phyloP scores from a whole-genome alignment of 441 rosid genomes.

The Isatis lusitanica region DNA sequence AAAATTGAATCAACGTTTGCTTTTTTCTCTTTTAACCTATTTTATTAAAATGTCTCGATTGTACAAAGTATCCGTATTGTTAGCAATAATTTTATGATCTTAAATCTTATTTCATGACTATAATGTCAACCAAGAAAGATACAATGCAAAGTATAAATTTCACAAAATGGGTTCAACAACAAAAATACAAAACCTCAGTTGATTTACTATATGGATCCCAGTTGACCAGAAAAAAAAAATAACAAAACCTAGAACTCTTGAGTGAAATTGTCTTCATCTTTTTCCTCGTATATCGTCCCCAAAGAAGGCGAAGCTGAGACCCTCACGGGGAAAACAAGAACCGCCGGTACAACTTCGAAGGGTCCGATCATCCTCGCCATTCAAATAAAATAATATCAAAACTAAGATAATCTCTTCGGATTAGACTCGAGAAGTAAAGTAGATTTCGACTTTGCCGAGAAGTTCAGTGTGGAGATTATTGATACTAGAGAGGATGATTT shows the following conservation, averaged over 20 bases:
- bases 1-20: too few species aligned
- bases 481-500: not conserved
- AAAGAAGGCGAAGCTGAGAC: constrained; percentile 26
- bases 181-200: not conserved
- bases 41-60: not conserved
- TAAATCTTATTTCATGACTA: not conserved
- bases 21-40: not conserved
- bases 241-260: not conserved
- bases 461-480: not conserved
- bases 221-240: too few species aligned
- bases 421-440: not conserved
- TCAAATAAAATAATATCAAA: not conserved
- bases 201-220: too few species aligned
- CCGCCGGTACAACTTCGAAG: constrained; percentile 8
- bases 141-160: not conserved
- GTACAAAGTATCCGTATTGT: not conserved
- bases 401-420: not conserved
- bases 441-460: not conserved
- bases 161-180: not conserved
- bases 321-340: constrained; percentile 21
- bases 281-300: constrained; percentile 21
- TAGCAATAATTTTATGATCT: not conserved
- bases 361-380: constrained; percentile 32
- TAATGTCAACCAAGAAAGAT: not conserved
- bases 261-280: not conserved